phyloP scores from a whole-genome alignment of 2,329 filamentous ascomycete species.

The Aaosphaeria arxii region DNA sequence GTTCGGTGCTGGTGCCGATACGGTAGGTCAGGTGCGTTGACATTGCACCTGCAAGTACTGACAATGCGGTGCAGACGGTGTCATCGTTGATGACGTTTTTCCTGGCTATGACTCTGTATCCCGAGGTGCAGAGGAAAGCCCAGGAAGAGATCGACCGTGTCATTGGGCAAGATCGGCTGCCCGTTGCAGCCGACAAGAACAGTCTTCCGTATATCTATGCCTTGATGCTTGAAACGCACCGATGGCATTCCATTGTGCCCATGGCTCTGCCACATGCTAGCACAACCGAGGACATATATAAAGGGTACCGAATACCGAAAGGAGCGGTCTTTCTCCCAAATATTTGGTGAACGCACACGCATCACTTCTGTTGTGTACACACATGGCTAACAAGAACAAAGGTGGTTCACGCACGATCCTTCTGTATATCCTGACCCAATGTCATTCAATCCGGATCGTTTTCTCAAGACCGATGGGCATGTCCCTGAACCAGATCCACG shows the following conservation, averaged over 20 bases:
- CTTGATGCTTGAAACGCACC: constrained; percentile 43
- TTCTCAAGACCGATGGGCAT: constrained; percentile 26
- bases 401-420: constrained; percentile 42
- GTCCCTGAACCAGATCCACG: constrained; percentile 38
- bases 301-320: constrained; percentile 42
- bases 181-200: constrained; percentile 45
- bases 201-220: constrained; percentile 37
- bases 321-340: constrained; percentile 34
- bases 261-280: constrained; percentile 31
- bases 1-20: constrained; percentile 45
- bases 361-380: neutral
- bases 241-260: constrained; percentile 29
- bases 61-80: constrained; percentile 30
- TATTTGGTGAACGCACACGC: constrained; percentile 28
- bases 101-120: constrained; percentile 53
- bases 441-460: constrained; percentile 45
- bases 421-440: constrained; percentile 34
- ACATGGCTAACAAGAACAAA: constrained; percentile 19
- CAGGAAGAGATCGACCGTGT: constrained; percentile 48
- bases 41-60: neutral
- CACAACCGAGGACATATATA: constrained; percentile 33
- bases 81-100: constrained; percentile 44
- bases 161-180: constrained; percentile 46
- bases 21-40: constrained; percentile 15
- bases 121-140: constrained; percentile 46